Base-by-base conservation (phyloP, 176 grass and related monocot species). In the Cymbopogon citratus region DNA sequence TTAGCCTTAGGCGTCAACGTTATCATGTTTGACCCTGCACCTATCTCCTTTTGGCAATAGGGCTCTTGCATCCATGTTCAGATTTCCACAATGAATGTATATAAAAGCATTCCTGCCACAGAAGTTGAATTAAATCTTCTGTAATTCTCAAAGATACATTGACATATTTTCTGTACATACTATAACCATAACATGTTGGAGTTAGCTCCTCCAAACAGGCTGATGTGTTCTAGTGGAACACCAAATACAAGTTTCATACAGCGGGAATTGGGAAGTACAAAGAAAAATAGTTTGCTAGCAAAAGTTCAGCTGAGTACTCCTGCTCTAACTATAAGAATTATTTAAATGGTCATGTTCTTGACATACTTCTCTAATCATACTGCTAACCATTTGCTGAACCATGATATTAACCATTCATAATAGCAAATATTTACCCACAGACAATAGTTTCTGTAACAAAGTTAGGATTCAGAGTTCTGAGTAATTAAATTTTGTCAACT, bases 381-480 rank as follows among this genome's bases (percentile, higher is more conserved):
- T 33, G 31, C 31, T 33, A 33, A 33, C 31, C 31, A 1, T 33
- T 1, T 25, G 3, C 9, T 12, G 9, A 60, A 1, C 56, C n/a
- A n/a, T n/a, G n/a, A 12, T 60, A 12, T 29, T 71, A 71, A 83
- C 27, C 54, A 26, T 76, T 71, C 61, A 49, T 70, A 62, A 63
- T 24, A 38, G 26, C 31, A 74, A 36, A 5, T 39, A 23, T 59
- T 59, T 54, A 57, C 4, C 28, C 35, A 15, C 23, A 43, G 43
- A 28, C 59, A 18, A 27, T 12, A 3, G 11, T 64, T 28, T 31
- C 7, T 48, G 24, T 72, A 46, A 45, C 41, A 33, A 33, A 35
- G 3, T 36, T 68, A 54, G 28, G 43, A 18, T 69, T 68, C 31
- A 80, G 24, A 80, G 33, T 54, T 38, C 14, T 7, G 34, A 11